Base-by-base conservation (phyloP, 2,329 filamentous ascomycete species). In the Ophiocordyceps australis region DNA sequence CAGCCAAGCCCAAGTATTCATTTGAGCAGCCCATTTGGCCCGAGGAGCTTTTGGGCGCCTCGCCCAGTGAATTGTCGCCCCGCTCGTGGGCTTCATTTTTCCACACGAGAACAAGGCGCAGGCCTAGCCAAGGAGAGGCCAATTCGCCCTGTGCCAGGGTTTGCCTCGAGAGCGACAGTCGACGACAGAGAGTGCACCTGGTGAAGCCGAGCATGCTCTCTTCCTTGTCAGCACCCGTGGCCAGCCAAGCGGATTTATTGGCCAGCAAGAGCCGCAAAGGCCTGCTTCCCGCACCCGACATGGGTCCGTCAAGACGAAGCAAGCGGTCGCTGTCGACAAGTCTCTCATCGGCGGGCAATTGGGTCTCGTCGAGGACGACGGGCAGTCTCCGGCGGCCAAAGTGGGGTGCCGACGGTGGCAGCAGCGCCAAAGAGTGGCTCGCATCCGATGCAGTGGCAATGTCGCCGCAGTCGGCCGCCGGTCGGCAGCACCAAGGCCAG, bases 241-340 rank as follows among this genome's bases (percentile, higher is more conserved):
- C 38, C 10, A 37, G 39, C n/a, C 32, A 36, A 17, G 35, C 41
- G 28, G 35, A n/a, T n/a, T 35, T n/a, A 13, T 28, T 10, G 22
- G 24, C 27, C 16, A 24, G 27, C n/a, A 25, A 35, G 17, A 28
- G 30, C 9, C 15, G 25, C 11, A 26, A 37, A 18, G 26, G 33
- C 9, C 30, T 32, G 17, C 22, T 24, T 17, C 28, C 40, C 30
- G 38, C 48, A 2, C 39, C 45, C 3, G 52, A 57, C 20, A 45
- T 23, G 7, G 18, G 54, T 2, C 53, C 56, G 3, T 50, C 55
- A 7, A 59, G 55, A 36, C 51, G 45, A 26, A 49, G 61, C 9
- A 56, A 54, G 28, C 57, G 62, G 30, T 71, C 69, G 11, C 49
- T 66, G 15, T 73, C 70, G 11, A 62, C 68, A 55, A 65, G 69